Conservation (phyloP, 2,329 filamentous ascomycete species). For the Fusarium euwallaceae region DNA sequence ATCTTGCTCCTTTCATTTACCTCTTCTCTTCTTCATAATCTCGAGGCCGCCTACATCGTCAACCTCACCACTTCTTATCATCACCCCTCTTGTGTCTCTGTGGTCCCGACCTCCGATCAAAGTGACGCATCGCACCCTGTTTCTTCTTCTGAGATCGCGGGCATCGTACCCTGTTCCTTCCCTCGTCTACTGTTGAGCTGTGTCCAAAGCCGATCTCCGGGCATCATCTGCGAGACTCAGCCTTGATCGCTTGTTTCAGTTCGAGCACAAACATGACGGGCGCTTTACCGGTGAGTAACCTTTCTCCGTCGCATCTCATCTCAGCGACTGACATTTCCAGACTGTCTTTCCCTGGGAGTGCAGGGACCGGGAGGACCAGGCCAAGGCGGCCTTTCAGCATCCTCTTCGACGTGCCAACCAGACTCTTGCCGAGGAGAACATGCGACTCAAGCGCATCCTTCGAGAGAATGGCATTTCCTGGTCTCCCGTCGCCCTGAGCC, state of each 20-base stretch:
- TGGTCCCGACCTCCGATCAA: conserved; percentile 3
- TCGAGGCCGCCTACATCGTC: conserved; percentile 1
- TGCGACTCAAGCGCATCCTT: conserved; percentile 64
- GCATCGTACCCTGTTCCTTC: background rate
- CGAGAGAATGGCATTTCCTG: conserved; percentile 66
- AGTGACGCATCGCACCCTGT: conserved; percentile 11
- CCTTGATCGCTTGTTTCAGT: conserved; percentile 18
- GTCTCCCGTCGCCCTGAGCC: conserved; percentile 55
- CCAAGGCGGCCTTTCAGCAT: conserved; percentile 61
- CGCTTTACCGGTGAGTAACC: conserved; percentile 36
- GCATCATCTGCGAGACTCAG: conserved; percentile 14
- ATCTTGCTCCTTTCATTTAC: background rate
- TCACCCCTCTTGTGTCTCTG: background rate
- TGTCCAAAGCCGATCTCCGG: conserved; percentile 1
- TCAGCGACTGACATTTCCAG: conserved; percentile 38
- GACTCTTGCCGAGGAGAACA: conserved; percentile 62
- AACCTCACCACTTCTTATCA: background rate
- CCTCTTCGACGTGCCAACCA: conserved; percentile 63
- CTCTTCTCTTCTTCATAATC: background rate
- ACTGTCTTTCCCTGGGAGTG: conserved; percentile 62
- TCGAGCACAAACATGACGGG: conserved; percentile 33
- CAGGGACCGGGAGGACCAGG: conserved; percentile 65
- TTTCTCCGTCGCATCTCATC: background rate
- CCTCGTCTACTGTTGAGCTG: background rate
- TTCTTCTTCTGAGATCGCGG: background rate